Conservation (phyloP, 2,329 filamentous ascomycete genomes). For the Alternaria solani region DNA sequence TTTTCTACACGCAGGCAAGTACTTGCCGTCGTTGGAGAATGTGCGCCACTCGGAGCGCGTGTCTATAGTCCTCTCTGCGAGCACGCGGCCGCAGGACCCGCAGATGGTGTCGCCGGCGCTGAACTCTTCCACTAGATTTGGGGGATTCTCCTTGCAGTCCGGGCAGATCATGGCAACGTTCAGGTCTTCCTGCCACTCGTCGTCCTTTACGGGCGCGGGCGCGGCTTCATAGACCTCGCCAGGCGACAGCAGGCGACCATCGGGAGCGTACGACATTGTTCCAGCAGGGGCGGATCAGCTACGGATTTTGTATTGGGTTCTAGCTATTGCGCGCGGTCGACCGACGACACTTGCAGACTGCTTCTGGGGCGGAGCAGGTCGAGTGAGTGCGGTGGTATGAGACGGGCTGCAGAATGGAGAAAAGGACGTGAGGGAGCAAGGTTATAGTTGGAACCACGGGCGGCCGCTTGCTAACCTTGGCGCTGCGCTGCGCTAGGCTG, state of each 20-base stretch:
- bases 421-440: neutral
- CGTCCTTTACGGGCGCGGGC: conserved; percentile 40
- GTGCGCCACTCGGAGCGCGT: conserved; percentile 98
- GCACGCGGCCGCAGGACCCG: conserved; percentile 86
- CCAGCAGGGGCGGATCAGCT: conserved; percentile 9
- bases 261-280: conserved; percentile 45
- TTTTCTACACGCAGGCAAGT: neutral
- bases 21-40: conserved; percentile 84
- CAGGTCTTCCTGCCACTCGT: conserved; percentile 80
- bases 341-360: conserved; percentile 21
- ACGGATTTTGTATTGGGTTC: conserved; percentile 21
- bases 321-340: conserved; percentile 25
- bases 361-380: conserved; percentile 24
- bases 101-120: conserved; percentile 93
- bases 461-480: conserved; percentile 13
- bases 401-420: conserved; percentile 22
- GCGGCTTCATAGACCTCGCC: conserved; percentile 55
- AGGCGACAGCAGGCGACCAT: conserved; percentile 52
- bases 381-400: conserved; percentile 29
- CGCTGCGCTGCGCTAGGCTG: conserved; percentile 29
- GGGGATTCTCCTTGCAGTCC: conserved; percentile 91
- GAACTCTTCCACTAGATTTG: conserved; percentile 91
- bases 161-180: conserved; percentile 84
- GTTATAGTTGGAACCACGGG: conserved; percentile 12
- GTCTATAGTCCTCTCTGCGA: conserved; percentile 91